Percentiles rank a stretch among this genome's conserved stretches.
Conservation (phyloP, 768 basidiomycete species). For the Guyanaporus albipodus region DNA sequence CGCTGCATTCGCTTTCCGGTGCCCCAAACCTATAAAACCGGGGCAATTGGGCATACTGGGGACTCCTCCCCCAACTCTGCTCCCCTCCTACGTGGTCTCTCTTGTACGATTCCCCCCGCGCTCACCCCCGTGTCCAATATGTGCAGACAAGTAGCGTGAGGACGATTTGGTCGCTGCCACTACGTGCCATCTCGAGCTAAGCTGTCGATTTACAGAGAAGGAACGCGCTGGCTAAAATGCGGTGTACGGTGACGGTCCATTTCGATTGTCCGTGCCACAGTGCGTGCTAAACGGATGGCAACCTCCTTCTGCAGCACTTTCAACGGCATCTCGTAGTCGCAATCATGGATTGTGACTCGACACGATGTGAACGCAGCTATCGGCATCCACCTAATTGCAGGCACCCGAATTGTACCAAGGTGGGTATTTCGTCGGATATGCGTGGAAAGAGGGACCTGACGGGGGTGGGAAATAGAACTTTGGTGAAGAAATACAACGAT, state of each 20-base stretch:
- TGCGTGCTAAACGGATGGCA: constrained; percentile 9
- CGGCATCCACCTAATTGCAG: constrained; percentile 56
- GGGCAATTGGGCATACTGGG: not conserved
- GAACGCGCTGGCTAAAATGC: constrained; percentile 71
- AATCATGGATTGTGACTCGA: constrained; percentile 70
- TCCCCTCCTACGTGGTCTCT: constrained; percentile 9
- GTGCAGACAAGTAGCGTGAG: constrained; percentile 78
- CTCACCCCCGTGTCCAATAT: constrained; percentile 34
- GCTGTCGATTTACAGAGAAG: constrained; percentile 48
- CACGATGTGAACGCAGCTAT: constrained; percentile 59
- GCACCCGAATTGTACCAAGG: constrained; percentile 51
- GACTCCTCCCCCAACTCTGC: constrained; percentile 16
- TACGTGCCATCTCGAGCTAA: not conserved
- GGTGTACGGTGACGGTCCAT: constrained; percentile 43
- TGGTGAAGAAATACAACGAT: constrained; percentile 63
- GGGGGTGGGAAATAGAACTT: constrained; percentile 45
- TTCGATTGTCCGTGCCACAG: constrained; percentile 1
- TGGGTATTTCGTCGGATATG: constrained; percentile 32
- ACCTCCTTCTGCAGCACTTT: too few relatives aligned
- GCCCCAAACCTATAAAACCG: constrained; percentile 29
- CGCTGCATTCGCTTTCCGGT: constrained; percentile 22
- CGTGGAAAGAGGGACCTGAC: constrained; percentile 13
- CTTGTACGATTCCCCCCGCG: not conserved
- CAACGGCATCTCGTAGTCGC: constrained; percentile 71
- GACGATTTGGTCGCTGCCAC: constrained; percentile 17